phyloP scores from a whole-genome alignment of 176 grass and related monocot species.

The Phragmites australis region DNA sequence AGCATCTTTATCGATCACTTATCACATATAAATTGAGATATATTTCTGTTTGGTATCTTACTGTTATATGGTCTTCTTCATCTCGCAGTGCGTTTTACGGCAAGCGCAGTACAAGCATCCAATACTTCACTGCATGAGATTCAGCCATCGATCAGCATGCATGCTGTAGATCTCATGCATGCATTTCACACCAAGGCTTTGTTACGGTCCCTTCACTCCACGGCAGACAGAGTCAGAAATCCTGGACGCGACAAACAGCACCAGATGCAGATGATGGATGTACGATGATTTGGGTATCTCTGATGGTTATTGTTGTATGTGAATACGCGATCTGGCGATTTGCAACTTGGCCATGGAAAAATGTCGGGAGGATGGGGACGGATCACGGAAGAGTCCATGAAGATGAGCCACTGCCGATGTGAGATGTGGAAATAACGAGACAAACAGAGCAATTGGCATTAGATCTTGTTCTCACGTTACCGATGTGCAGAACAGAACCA shows the following conservation, averaged over 20 bases:
- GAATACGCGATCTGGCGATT: not conserved
- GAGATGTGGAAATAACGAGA: not conserved
- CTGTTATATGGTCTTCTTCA: no score
- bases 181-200: no score
- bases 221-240: not conserved
- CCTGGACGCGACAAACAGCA: not conserved
- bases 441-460: constrained; percentile 18
- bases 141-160: no score
- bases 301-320: not conserved
- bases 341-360: not conserved
- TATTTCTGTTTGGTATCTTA: no score
- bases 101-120: no score
- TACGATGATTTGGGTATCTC: constrained; percentile 16
- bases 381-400: not conserved
- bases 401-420: not conserved
- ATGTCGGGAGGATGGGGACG: not conserved
- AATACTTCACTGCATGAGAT: no score
- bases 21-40: no score
- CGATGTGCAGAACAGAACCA: no score
- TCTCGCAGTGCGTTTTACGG: no score
- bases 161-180: no score
- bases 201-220: no score
- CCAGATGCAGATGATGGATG: constrained; percentile 3
- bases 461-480: constrained; percentile 17
- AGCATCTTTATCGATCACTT: no score